Percentiles rank a stretch among this genome's conserved stretches.
phyloP scores from a whole-genome alignment of 2,329 filamentous ascomycete genomes.

The Cryphonectria naterciae region DNA sequence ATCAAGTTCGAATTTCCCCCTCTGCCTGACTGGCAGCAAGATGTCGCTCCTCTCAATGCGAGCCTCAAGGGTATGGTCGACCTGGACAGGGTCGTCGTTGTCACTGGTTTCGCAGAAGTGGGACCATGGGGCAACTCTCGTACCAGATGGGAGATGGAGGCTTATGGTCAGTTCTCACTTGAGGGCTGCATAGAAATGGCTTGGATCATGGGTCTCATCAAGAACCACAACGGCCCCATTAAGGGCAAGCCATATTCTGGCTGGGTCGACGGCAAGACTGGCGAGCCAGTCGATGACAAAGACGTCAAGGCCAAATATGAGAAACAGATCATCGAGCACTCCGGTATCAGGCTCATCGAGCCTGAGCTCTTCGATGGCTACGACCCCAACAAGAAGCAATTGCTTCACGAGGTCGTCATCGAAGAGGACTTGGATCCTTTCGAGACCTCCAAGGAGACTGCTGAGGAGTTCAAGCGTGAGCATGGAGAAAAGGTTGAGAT shows the following conservation, averaged over 20 bases:
- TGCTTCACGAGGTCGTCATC: slow-evolving; percentile 96
- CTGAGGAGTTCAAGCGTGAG: slow-evolving; percentile 94
- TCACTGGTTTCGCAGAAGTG: slow-evolving; percentile 94
- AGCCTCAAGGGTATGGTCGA: slow-evolving; percentile 97
- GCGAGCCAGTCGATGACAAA: slow-evolving; percentile 96
- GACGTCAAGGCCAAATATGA: slow-evolving; percentile 98
- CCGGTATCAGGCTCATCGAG: slow-evolving; percentile 96
- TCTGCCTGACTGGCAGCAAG: slow-evolving; percentile 88
- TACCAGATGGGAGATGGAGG: slow-evolving; percentile 99
- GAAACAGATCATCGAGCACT: slow-evolving; percentile 93
- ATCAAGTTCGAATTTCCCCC: slow-evolving; percentile 96
- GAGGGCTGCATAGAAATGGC: slow-evolving; percentile 99
- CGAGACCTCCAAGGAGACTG: slow-evolving; percentile 95
- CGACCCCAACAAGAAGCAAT: slow-evolving; percentile 97
- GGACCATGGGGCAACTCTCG: slow-evolving; percentile 98
- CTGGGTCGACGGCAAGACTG: slow-evolving; percentile 93
- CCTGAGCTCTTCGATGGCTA: slow-evolving; percentile 96
- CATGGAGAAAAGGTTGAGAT: slow-evolving; percentile 98
- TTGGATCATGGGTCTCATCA: slow-evolving; percentile 99
- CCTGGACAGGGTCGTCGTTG: slow-evolving; percentile 95
- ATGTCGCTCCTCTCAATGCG: slow-evolving; percentile 85
- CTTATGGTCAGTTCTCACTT: slow-evolving; percentile 92
- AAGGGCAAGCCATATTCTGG: slow-evolving; percentile 97
- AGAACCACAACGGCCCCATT: slow-evolving; percentile 94
- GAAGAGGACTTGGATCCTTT: slow-evolving; percentile 97